Conservation (phyloP, 345 rosid species). For the Turritis glabra region DNA sequence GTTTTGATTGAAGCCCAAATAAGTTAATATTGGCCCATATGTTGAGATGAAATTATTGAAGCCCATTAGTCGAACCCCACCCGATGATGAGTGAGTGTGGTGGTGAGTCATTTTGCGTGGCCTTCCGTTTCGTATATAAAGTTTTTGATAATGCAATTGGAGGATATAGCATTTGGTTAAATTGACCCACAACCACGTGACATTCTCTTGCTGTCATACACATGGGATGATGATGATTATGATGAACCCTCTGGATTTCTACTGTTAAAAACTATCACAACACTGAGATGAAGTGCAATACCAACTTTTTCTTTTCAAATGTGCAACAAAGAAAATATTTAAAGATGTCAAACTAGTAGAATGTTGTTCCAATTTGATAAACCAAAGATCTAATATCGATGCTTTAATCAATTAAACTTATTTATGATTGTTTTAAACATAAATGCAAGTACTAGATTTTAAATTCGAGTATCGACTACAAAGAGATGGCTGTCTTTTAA, state of each 20-base stretch:
- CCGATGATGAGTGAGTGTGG: background rate
- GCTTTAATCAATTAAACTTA: background rate
- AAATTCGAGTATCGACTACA: too few relatives aligned
- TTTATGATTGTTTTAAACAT: background rate
- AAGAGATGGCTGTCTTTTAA: too few relatives aligned
- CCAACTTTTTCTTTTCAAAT: too few relatives aligned
- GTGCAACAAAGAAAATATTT: background rate
- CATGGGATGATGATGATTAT: constrained; percentile 30
- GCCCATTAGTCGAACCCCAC: background rate
- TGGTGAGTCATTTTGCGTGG: background rate
- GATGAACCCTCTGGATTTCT: background rate
- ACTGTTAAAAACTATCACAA: background rate
- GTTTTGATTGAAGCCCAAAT: background rate
- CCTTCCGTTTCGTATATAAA: background rate
- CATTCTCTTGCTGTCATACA: constrained; percentile 31
- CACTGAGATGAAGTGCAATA: background rate
- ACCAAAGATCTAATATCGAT: background rate
- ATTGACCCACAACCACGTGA: constrained; percentile 35
- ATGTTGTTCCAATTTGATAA: background rate
- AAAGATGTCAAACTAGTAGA: too few relatives aligned
- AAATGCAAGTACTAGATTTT: too few relatives aligned
- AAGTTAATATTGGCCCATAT: background rate
- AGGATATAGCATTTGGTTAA: constrained; percentile 3
- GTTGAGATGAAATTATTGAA: too few relatives aligned
- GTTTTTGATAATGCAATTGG: background rate